Evolutionary conservation across 78 protist genomes (phyloP).

Genomic region (Goniomonas avonlea): DNA sequence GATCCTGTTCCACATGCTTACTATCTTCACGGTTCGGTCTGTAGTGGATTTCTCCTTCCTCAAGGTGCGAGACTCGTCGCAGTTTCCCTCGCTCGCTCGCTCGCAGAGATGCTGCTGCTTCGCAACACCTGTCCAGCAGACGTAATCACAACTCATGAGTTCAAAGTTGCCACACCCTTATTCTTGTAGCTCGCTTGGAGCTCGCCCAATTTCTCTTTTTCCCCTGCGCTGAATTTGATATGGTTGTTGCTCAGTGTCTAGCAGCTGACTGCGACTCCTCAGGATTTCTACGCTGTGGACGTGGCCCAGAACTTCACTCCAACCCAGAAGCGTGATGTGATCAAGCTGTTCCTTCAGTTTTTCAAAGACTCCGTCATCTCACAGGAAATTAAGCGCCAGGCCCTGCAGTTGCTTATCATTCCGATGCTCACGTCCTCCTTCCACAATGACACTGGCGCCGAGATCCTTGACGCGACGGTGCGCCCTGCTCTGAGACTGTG

Average conservation of each 20-base stretch:
- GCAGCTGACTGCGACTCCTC: too few species aligned
- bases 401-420: constrained; percentile 61
- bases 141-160: too few species aligned
- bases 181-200: too few species aligned
- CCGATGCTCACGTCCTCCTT: constrained; percentile 48
- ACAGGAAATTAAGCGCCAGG: constrained; percentile 51
- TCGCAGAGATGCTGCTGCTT: too few species aligned
- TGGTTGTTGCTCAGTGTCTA: too few species aligned
- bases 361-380: constrained; percentile 7
- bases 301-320: constrained; percentile 29
- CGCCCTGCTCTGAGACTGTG: too few species aligned
- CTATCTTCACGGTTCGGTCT: constrained; percentile 42
- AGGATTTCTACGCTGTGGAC: constrained; percentile 46
- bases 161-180: too few species aligned
- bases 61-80: too few species aligned
- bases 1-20: constrained; percentile 62
- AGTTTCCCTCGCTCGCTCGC: not conserved
- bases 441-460: not conserved
- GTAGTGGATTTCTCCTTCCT: constrained; percentile 59
- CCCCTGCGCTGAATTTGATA: too few species aligned
- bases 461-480: too few species aligned
- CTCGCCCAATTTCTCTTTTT: too few species aligned
- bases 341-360: constrained; percentile 32
- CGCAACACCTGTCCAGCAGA: too few species aligned
- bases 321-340: constrained; percentile 22